phyloP scores from a whole-genome alignment of 1,284 basidiomycete species.

The Boletus smithii region DNA sequence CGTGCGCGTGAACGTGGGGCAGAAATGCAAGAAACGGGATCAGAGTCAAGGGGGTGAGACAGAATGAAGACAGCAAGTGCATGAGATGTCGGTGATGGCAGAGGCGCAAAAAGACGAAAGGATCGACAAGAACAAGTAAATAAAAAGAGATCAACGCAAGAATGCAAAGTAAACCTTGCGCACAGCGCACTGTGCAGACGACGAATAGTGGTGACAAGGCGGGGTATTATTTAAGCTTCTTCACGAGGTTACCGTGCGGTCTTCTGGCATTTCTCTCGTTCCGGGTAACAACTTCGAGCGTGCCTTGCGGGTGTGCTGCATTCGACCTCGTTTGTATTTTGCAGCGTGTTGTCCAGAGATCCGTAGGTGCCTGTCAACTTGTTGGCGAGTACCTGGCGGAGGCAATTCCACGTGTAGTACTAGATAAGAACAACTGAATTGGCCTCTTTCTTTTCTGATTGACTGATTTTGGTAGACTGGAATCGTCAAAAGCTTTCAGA shows the following conservation, averaged over 20 bases:
- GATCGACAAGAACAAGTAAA: neutral
- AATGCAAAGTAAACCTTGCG: neutral
- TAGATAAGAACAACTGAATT: too few species aligned
- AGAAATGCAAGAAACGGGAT: slow-evolving; percentile 19
- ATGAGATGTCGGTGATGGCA: slow-evolving; percentile 4
- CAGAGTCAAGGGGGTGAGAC: slow-evolving; percentile 21
- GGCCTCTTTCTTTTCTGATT: too few species aligned
- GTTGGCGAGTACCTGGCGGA: neutral
- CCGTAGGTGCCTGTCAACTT: neutral
- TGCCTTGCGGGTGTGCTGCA: slow-evolving; percentile 4
- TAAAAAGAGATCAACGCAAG: neutral
- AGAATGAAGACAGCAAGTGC: neutral
- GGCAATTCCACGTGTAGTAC: too few species aligned
- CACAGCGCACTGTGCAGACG: neutral
- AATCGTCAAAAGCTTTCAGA: too few species aligned
- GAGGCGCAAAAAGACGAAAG: neutral
- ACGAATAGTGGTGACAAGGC: slow-evolving; percentile 9
- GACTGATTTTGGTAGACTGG: neutral
- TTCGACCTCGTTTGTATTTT: neutral
- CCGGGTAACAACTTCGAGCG: neutral
- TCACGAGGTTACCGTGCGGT: slow-evolving; percentile 22
- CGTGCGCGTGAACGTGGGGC: slow-evolving; percentile 52
- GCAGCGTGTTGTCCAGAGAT: neutral
- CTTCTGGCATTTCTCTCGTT: slow-evolving; percentile 4
- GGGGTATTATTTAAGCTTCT: slow-evolving; percentile 21